Evolutionary conservation across 1,284 basidiomycete genomes (phyloP).

Genomic region (Phylloporus sp.): DNA sequence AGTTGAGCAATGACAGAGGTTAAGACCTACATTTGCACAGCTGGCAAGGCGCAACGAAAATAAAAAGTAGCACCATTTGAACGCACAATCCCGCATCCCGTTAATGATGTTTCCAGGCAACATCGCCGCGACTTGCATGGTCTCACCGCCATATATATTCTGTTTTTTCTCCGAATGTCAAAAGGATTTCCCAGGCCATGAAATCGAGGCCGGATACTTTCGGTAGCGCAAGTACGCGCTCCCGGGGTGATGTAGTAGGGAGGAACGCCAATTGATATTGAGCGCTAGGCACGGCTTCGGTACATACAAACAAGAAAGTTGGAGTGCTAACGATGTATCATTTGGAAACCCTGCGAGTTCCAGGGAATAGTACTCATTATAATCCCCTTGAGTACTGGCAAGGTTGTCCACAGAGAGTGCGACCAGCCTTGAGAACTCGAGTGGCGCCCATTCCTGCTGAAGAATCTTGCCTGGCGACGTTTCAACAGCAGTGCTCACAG

Average conservation of each 20-base stretch:
- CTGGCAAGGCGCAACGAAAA: slow-evolving; percentile 23
- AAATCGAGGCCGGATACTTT: slow-evolving; percentile 23
- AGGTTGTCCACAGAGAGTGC: background rate
- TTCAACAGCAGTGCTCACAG: background rate
- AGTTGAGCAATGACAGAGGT: too few species aligned
- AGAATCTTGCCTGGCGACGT: background rate
- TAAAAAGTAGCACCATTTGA: slow-evolving; percentile 30
- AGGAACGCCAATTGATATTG: slow-evolving; percentile 10
- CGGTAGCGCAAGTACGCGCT: background rate
- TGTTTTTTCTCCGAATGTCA: slow-evolving; percentile 20
- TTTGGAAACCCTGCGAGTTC: background rate
- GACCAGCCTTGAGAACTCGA: slow-evolving; percentile 2
- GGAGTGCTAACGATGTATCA: background rate
- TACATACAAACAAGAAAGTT: slow-evolving; percentile 12
- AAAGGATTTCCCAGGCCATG: slow-evolving; percentile 25
- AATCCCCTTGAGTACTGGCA: background rate
- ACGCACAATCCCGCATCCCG: slow-evolving; percentile 18
- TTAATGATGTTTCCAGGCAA: background rate
- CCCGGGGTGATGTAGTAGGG: background rate
- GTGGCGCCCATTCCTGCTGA: slow-evolving; percentile 3
- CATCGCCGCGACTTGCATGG: background rate
- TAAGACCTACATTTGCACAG: slow-evolving; percentile 19
- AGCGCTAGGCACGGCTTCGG: slow-evolving; percentile 10
- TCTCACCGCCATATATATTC: slow-evolving; percentile 31
- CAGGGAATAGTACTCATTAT: background rate